These are phyloP conservation scores for Stephanodiscus minutulus DNA, from an alignment of 108 stramenopile species.

Conservation along the genomic window DNA sequence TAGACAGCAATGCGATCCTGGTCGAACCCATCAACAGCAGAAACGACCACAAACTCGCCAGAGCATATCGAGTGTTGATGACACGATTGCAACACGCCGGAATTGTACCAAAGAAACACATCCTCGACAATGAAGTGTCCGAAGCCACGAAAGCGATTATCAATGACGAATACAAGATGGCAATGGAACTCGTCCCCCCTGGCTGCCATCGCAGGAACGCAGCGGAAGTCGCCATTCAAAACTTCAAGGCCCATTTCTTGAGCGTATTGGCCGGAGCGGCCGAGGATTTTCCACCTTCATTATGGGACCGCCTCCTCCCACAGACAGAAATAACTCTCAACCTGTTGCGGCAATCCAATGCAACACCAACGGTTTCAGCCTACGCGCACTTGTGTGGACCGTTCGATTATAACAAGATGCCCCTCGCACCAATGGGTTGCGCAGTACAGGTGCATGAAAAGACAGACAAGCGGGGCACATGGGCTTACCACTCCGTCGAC, in stretches of 20 bases:
- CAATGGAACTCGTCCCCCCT: constrained; percentile 37
- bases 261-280: constrained; percentile 25
- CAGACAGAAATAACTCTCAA: constrained; percentile 16
- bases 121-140: not conserved
- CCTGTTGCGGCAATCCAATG: not conserved
- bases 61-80: no score
- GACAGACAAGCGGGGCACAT: constrained; percentile 12
- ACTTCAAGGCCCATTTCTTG: constrained; percentile 49
- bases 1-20: constrained; percentile 44
- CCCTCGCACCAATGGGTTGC: constrained; percentile 50
- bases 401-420: constrained; percentile 54
- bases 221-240: constrained; percentile 52
- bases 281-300: constrained; percentile 21
- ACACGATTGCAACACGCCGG: not conserved
- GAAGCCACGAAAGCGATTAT: not conserved
- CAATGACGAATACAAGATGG: not conserved
- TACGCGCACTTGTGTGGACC: constrained; percentile 15
- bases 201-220: constrained; percentile 36
- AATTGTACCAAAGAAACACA: not conserved
- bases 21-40: no score
- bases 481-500: constrained; percentile 30
- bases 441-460: constrained; percentile 29
- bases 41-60: no score
- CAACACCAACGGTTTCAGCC: constrained; percentile 11
- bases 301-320: constrained; percentile 37